A percentile compares a stretch with the other conserved stretches of the same genome.
These are phyloP conservation scores for Coprinopsis cinerea DNA, from an alignment of 768 basidiomycete genomes.

Conservation along the genomic window DNA sequence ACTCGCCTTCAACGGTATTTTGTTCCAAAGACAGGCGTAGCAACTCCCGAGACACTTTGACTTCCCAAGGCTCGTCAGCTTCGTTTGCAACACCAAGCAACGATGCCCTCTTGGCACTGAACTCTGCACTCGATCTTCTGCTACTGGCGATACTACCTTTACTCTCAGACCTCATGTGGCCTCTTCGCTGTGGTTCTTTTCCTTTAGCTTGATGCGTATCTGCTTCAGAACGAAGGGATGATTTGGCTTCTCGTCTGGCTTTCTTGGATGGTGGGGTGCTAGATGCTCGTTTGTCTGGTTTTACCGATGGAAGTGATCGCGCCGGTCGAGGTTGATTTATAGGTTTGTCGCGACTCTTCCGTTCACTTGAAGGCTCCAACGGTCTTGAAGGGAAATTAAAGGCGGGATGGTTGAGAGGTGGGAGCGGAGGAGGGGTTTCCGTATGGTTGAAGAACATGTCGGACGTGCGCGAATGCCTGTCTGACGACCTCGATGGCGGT, in stretches of 20 bases:
- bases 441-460: constrained; percentile 22
- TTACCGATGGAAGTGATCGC: constrained; percentile 19
- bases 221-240: constrained; percentile 2
- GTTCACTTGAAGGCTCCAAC: constrained; percentile 8
- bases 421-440: constrained; percentile 45
- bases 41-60: constrained; percentile 52
- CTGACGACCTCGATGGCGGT: neutral
- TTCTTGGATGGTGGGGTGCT: constrained; percentile 6
- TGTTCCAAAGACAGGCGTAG: constrained; percentile 41
- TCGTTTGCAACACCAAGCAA: constrained; percentile 22
- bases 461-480: constrained; percentile 3
- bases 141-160: constrained; percentile 28
- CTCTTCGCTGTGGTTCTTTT: constrained; percentile 8
- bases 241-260: constrained; percentile 2
- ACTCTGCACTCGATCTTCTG: constrained; percentile 54
- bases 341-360: neutral
- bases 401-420: constrained; percentile 45
- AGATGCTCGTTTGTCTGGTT: constrained; percentile 8
- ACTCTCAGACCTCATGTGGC: constrained; percentile 26
- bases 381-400: constrained; percentile 16
- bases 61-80: constrained; percentile 47
- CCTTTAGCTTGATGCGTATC: constrained; percentile 4
- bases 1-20: constrained; percentile 15
- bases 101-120: constrained; percentile 44
- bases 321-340: constrained; percentile 16